phyloP scores from a whole-genome alignment of 2,329 filamentous ascomycete species.

The Botrytis paeoniae region DNA sequence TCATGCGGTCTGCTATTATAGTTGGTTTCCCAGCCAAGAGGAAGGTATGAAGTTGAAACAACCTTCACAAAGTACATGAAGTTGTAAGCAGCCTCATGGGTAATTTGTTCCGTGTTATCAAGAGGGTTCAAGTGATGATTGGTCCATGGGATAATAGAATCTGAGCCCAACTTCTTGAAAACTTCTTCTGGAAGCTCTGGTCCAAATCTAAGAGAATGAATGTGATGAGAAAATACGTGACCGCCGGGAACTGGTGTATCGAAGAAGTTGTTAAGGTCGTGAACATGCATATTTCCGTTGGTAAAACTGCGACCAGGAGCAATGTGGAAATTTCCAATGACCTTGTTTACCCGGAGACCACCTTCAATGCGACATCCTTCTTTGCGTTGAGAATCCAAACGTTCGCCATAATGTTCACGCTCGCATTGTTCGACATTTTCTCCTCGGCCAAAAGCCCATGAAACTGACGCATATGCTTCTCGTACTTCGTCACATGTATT shows the following conservation, averaged over 20 bases:
- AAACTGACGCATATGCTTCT: constrained; percentile 84
- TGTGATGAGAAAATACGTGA: constrained; percentile 85
- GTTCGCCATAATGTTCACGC: constrained; percentile 89
- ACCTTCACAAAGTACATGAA: constrained; percentile 99
- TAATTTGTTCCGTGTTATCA: constrained; percentile 73
- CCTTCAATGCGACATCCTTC: constrained; percentile 96
- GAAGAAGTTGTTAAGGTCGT: constrained; percentile 95
- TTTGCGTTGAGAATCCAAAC: constrained; percentile 78
- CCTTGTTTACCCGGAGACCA: constrained; percentile 92
- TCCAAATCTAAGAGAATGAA: constrained; percentile 89
- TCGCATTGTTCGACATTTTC: constrained; percentile 93
- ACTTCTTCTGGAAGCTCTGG: constrained; percentile 80
- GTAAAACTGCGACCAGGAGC: constrained; percentile 95
- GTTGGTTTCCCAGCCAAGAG: constrained; percentile 74
- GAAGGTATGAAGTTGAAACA: constrained; percentile 90
- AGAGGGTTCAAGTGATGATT: constrained; percentile 92
- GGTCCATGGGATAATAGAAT: constrained; percentile 64
- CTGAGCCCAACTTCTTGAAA: constrained; percentile 54
- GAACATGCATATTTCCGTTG: constrained; percentile 94
- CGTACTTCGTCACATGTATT: constrained; percentile 96
- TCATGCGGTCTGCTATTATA: constrained; percentile 42
- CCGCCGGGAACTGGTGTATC: constrained; percentile 63
- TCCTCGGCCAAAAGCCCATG: constrained; percentile 92
- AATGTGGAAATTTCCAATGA: constrained; percentile 97
- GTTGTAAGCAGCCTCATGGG: constrained; percentile 81